Conservation (phyloP, 2,329 filamentous ascomycete genomes). For the Ilyonectria sp. region DNA sequence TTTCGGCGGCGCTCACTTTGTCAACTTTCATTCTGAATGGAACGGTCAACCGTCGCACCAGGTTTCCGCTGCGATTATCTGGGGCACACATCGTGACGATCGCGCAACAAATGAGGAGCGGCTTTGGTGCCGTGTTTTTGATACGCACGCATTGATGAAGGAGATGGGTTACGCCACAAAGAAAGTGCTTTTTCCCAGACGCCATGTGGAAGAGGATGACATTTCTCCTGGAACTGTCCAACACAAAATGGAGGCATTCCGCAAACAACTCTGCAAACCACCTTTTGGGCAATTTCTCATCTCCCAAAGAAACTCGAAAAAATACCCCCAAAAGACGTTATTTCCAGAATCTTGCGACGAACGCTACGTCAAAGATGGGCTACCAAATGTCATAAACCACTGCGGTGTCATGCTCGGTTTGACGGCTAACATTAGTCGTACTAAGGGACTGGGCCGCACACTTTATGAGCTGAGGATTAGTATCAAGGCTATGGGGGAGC, state of each 20-base stretch:
- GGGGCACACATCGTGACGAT: constrained; percentile 37
- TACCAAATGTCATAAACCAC: constrained; percentile 23
- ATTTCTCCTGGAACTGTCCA: constrained; percentile 32
- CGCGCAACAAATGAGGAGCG: background rate
- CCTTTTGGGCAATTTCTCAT: constrained; percentile 12
- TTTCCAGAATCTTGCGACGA: constrained; percentile 32
- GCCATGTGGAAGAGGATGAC: background rate
- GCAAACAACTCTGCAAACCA: constrained; percentile 19
- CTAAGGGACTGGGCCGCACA: constrained; percentile 35
- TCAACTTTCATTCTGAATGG: constrained; percentile 20
- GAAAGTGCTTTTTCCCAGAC: background rate
- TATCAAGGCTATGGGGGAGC: constrained; percentile 7
- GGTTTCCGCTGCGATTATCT: constrained; percentile 32
- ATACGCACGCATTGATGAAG: constrained; percentile 25
- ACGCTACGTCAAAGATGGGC: constrained; percentile 28
- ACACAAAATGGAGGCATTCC: constrained; percentile 29
- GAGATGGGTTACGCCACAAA: background rate
- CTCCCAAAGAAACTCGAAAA: background rate
- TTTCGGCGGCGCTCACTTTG: constrained; percentile 44
- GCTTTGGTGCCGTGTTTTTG: constrained; percentile 43
- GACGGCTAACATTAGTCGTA: constrained; percentile 16
- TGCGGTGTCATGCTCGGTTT: constrained; percentile 11
- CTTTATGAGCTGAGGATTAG: constrained; percentile 38
- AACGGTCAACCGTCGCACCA: too few relatives aligned
- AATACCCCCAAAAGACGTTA: constrained; percentile 17